A percentile compares a stretch with the other conserved stretches of the same genome.
Evolutionary conservation across 805 yeast species (phyloP).

Genomic region (Spathaspora hagerdaliae): DNA sequence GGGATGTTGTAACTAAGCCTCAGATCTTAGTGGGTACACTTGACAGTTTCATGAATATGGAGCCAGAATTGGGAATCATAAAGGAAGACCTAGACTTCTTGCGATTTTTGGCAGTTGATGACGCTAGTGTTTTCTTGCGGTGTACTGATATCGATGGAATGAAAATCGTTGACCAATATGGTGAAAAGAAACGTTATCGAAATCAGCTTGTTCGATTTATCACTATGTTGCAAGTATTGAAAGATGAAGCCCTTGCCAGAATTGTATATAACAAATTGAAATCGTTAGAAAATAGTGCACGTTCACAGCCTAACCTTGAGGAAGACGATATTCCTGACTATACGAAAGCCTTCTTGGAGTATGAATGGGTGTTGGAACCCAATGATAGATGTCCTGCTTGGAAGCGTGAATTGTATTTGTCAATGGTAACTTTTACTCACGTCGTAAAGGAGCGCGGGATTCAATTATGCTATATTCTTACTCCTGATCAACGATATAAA

Average conservation of each 20-base stretch:
- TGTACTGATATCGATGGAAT: slow-evolving; percentile 10
- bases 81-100: slow-evolving; percentile 7
- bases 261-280: slow-evolving; percentile 5
- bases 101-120: slow-evolving; percentile 21
- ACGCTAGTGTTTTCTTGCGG: slow-evolving; percentile 13
- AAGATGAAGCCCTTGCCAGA: slow-evolving; percentile 4
- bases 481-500: background rate
- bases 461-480: background rate
- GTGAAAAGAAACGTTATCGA: slow-evolving; percentile 12
- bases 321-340: too few relatives aligned
- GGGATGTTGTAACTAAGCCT: slow-evolving; percentile 7
- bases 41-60: slow-evolving; percentile 5
- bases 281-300: too few relatives aligned
- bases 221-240: slow-evolving; percentile 10
- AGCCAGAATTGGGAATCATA: background rate
- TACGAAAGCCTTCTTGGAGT: too few relatives aligned
- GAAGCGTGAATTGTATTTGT: too few relatives aligned
- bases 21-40: slow-evolving; percentile 18
- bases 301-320: background rate
- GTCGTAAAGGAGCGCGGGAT: too few relatives aligned
- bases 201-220: slow-evolving; percentile 10
- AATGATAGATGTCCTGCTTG: too few relatives aligned
- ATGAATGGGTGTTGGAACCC: too few relatives aligned
- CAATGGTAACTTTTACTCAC: background rate
- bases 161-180: slow-evolving; percentile 4